These are phyloP conservation scores for Mortierella claussenii DNA, from an alignment of 192 early-diverging fungal species.

Conservation along the genomic window DNA sequence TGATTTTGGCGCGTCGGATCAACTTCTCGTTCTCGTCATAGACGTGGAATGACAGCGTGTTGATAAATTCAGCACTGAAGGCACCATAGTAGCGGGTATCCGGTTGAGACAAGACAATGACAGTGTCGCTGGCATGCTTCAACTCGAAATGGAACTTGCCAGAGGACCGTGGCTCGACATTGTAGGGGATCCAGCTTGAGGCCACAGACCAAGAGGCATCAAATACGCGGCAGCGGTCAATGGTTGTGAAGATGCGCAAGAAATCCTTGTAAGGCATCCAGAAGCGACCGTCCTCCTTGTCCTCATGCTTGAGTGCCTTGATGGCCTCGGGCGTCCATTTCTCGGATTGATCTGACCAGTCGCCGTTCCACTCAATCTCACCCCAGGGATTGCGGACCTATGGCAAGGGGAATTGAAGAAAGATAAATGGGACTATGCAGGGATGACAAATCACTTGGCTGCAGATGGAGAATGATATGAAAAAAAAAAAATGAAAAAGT, in stretches of 20 bases:
- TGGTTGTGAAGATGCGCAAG: conserved; percentile 35
- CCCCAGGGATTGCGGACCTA: conserved; percentile 66
- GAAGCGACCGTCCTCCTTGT: conserved; percentile 50
- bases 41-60: conserved; percentile 43
- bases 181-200: conserved; percentile 54
- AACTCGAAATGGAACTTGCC: conserved; percentile 43
- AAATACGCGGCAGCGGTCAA: conserved; percentile 48
- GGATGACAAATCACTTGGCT: too few relatives aligned
- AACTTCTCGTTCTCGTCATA: conserved; percentile 23
- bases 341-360: conserved; percentile 52
- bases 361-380: conserved; percentile 62
- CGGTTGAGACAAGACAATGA: conserved; percentile 49
- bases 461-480: not conserved
- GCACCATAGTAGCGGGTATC: conserved; percentile 51
- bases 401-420: not conserved
- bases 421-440: not conserved
- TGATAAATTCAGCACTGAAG: conserved; percentile 31
- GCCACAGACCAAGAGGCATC: conserved; percentile 46
- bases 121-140: conserved; percentile 10
- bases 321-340: conserved; percentile 53
- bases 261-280: conserved; percentile 56
- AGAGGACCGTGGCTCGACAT: conserved; percentile 43
- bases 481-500: not conserved
- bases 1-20: conserved; percentile 44
- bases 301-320: conserved; percentile 25